Base-by-base conservation (phyloP, 805 yeast species). In the Zygoascus ofunaensis region DNA sequence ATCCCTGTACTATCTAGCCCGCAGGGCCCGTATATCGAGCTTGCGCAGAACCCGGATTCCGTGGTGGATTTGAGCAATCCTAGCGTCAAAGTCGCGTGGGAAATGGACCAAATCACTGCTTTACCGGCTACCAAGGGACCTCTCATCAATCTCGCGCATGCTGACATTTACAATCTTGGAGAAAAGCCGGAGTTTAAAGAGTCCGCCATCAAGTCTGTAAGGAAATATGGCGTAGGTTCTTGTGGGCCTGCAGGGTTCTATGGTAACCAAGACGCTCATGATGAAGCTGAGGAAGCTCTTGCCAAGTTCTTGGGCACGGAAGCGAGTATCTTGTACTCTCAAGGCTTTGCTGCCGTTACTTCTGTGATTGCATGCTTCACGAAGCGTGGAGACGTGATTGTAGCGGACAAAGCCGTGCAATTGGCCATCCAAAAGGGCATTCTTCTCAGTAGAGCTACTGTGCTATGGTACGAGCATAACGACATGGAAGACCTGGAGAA, bases 241-340 rank as follows among this genome's bases (percentile, higher is more conserved):
- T 92, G 98, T 70, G 96, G 97, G 34, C 97, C 98, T 4, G 94
- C 97, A 36, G 94, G 95, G 45, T 92, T 92, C 57, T 92, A 89
- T 62, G 98, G 98, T 49, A 83, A 87, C 48, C 95, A 87, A 64
- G 95, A 87, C 59, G 87, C 80, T 37, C 98, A 92, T 59, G 80
- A 79, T 44, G 73, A 81, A 55, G 70, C 85, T 45, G 94, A 87
- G 61, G 78, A 77, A 55, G 82, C 79, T 49, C 64, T 92, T 48
- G 79, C 96, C 10, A 61, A 69, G 26, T 90, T 79, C 58, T 76
- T 90, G 52, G 87, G 82, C 21, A 74, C 86, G 2, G 94, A 85
- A 51, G 73, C 74, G 45, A 79, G 87, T 39, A 85, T 92, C 44
- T 67, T 90, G 37, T 92, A 92, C 60, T 95, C 97, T 37, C 98